Percentiles rank a stretch among this genome's conserved stretches.
These are phyloP conservation scores for Cryptosporidium tyzzeri DNA, from an alignment of 169 alveolate species.

Conservation along the genomic window DNA sequence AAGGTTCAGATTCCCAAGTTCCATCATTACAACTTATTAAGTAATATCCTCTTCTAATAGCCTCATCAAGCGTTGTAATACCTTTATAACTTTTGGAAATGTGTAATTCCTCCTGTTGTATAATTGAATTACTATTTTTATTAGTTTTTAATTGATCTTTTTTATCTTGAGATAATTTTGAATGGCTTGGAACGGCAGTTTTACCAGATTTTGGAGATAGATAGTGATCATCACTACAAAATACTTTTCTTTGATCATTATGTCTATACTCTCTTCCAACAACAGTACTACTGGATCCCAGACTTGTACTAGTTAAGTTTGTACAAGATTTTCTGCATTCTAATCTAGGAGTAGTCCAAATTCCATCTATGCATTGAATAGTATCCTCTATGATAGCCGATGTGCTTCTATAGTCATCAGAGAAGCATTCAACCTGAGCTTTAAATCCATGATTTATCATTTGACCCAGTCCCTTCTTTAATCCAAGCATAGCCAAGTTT, in stretches of 20 bases:
- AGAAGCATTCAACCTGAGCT: constrained; percentile 38
- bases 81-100: constrained; percentile 11
- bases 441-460: constrained; percentile 17
- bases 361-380: constrained; percentile 47
- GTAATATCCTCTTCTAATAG: constrained; percentile 33
- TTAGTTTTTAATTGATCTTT: neutral
- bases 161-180: neutral
- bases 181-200: neutral
- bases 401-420: constrained; percentile 40
- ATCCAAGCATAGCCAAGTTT: neutral
- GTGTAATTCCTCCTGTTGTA: neutral
- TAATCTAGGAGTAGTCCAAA: constrained; percentile 38
- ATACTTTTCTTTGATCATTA: constrained; percentile 61
- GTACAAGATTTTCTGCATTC: constrained; percentile 54
- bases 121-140: neutral
- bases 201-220: constrained; percentile 64
- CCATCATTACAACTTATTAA: constrained; percentile 48
- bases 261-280: constrained; percentile 62
- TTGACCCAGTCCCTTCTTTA: neutral
- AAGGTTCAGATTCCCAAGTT: constrained; percentile 71
- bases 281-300: constrained; percentile 46
- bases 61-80: constrained; percentile 12
- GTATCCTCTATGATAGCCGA: constrained; percentile 11
- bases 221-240: constrained; percentile 47
- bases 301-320: constrained; percentile 10